These are phyloP conservation scores for Glycine tomentella DNA, from an alignment of 306 rosid species.

Conservation along the genomic window DNA sequence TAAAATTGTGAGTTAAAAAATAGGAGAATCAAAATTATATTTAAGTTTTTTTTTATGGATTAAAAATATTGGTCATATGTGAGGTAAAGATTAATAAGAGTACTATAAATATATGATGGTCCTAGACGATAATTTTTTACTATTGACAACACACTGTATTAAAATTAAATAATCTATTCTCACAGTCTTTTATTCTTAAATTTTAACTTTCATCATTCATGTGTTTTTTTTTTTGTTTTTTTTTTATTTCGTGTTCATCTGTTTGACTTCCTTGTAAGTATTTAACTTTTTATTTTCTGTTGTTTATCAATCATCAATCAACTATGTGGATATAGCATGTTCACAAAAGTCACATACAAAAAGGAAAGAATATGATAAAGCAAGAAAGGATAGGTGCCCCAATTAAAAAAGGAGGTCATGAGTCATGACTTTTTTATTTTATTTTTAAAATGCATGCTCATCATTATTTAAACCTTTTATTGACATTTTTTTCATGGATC, in stretches of 20 bases:
- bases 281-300: neutral
- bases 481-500: neutral
- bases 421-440: neutral
- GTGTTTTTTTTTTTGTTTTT: too few relatives aligned
- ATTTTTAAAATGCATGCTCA: neutral
- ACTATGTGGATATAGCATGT: neutral
- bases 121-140: too few relatives aligned
- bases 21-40: too few relatives aligned
- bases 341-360: neutral
- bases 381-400: conserved; percentile 2
- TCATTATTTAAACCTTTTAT: neutral
- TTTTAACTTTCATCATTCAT: neutral
- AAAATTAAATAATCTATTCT: neutral
- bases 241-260: neutral
- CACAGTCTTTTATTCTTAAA: neutral
- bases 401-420: neutral
- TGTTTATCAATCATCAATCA: conserved; percentile 1
- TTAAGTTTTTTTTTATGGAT: too few relatives aligned
- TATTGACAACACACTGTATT: neutral
- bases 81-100: too few relatives aligned
- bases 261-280: conserved; percentile 1
- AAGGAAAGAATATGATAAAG: neutral
- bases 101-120: too few relatives aligned
- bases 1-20: too few relatives aligned
- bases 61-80: too few relatives aligned